Conservation (phyloP, 2,329 filamentous ascomycete genomes). For the Xylariales sp. region DNA sequence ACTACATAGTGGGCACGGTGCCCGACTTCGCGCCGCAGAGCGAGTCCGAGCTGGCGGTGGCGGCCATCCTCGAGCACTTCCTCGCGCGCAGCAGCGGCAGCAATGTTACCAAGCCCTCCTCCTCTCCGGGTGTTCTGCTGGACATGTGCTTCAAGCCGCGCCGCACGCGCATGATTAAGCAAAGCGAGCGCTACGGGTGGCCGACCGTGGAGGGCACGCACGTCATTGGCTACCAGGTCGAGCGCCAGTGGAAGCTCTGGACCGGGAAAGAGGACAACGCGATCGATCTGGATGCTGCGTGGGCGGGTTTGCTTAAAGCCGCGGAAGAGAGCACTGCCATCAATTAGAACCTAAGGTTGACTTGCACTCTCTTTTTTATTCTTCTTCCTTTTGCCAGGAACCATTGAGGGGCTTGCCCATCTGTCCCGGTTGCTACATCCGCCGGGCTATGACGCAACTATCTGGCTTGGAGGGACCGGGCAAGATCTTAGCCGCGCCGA, state of each 20-base stretch:
- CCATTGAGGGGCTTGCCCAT: too few relatives aligned
- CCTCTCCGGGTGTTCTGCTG: conserved; percentile 2
- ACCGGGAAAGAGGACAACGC: neutral
- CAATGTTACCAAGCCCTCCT: too few relatives aligned
- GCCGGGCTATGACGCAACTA: too few relatives aligned
- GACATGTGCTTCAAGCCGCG: conserved; percentile 4
- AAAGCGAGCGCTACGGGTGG: neutral
- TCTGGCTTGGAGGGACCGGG: too few relatives aligned
- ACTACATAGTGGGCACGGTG: conserved; percentile 1
- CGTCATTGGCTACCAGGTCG: conserved; percentile 3
- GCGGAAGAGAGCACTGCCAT: conserved; percentile 1
- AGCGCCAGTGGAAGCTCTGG: conserved; percentile 1
- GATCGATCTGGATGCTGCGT: neutral
- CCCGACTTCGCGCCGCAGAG: conserved; percentile 1
- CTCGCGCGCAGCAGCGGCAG: neutral
- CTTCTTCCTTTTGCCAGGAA: too few relatives aligned
- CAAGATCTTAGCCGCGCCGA: too few relatives aligned
- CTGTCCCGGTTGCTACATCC: too few relatives aligned
- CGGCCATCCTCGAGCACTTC: neutral
- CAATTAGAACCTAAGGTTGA: too few relatives aligned
- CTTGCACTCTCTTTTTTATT: too few relatives aligned
- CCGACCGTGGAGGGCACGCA: conserved; percentile 2
- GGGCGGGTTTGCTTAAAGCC: neutral
- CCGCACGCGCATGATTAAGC: conserved; percentile 1
- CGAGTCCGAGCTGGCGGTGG: conserved; percentile 1